Base-by-base conservation (phyloP, 805 yeast species). In the Kuraishia capsulata region DNA sequence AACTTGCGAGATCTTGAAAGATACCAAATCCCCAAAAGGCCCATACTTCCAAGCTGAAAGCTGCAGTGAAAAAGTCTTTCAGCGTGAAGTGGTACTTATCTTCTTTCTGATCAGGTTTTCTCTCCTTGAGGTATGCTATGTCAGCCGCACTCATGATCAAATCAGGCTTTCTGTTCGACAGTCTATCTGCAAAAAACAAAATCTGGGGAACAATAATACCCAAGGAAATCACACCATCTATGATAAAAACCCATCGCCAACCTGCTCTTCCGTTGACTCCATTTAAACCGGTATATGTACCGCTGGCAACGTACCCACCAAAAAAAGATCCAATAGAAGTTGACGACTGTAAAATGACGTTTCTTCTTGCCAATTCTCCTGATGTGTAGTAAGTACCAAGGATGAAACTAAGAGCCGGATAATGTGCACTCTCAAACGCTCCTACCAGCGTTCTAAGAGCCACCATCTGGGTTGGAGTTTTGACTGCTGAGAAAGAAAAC, bases 391-490 rank as follows among this genome's bases (percentile, higher is more conserved):
- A 77, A 18, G 74, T 65, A 9, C 81, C 84, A 45, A 70, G 59
- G 33, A 76, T 55, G 46, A 73, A 77, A 46, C 77, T 81, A 40
- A 76, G 64, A 18, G 75, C 76, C 4, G 87, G 82, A 59, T 73
- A 67, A 48, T 66, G 72, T 13, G 80, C 76, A 3, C 83, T 75
- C 53, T 85, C 92, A 52, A 78, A 76, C 1, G 74, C 71, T 29
- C 83, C 89, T 41, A 81, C 65, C 30, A 82, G 65, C 48, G 81
- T 81, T 38, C 92, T 60, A 31, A 78, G 57, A 1, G 73, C 86
- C 52, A 75, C 71, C 30, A 84, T 57, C 26, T 73, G 74, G 2
- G 62, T 56, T 11, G 71, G 70, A 9, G 62, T 64, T 17, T 67
- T 58, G 9, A 74, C 76, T 45, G 64, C 65, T 49, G 67, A 78